Base-by-base conservation (phyloP, 2,329 filamentous ascomycete genomes). In the Dendrostoma leiphaemia region DNA sequence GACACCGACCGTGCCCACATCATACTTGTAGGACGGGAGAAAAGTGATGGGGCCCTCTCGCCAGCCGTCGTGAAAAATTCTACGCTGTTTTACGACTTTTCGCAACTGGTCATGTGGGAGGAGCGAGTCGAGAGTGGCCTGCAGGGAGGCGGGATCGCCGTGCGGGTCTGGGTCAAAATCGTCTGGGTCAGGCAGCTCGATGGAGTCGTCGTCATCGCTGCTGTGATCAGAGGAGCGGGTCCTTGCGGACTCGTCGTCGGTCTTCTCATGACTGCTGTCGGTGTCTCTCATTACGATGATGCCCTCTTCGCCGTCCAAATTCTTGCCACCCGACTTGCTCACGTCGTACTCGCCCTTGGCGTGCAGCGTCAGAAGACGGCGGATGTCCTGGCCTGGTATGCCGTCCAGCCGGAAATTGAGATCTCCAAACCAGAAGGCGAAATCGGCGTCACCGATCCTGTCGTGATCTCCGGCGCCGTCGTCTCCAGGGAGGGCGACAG, bases 1-100 rank as follows among this genome's bases (percentile, higher is more conserved):
- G 28, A 91, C 81, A 2, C 90, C 90, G 29, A 96, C 84, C 28
- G 89, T 96, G n/a, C 94, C 94, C 26, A 96, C 79, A 64, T 99
- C 95, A 63, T 99, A 99, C 69, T 99, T 99, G 71, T 99, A 99
- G 0, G 94, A 95, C 2, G 94, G 94, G 15, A 97, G 69, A 65
- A 99, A 99, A 1, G 83, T 83, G 53, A 99, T 92, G 1, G 84
- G 79, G 0, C 92, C 94, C 75, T 99, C 94, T 48, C 82, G 81
- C 92, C 94, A 99, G 1, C 92, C 93, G 58, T 96, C 90, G 56
- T 96, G 84, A 59, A 99, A 96, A 0, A 86, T 85, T 66, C 89
- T 94, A n/a, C 84, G 81, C 35, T 83, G 74, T 60, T 81, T 84
- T 62, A 96, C 91, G 56, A 90, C 82, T 53, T 85, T 81, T 4